These are phyloP conservation scores for Dactylellina leptospora DNA, from an alignment of 2,329 filamentous ascomycete species.

Conservation along the genomic window DNA sequence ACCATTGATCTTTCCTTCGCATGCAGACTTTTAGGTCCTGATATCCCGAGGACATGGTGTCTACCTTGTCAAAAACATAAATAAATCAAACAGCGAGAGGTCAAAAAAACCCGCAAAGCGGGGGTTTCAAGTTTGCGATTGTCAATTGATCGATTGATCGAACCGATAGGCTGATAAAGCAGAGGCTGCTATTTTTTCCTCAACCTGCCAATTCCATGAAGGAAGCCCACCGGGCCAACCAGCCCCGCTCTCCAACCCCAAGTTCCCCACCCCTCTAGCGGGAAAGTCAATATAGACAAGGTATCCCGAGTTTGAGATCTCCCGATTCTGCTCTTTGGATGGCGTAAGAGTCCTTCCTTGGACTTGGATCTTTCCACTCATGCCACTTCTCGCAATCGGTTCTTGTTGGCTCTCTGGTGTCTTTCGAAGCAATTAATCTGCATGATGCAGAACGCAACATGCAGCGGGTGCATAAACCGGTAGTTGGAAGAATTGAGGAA, in stretches of 20 bases:
- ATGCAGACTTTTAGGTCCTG: constrained; percentile 12
- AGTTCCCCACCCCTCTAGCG: constrained; percentile 26
- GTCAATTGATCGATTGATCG: constrained; percentile 38
- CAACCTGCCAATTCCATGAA: constrained; percentile 8
- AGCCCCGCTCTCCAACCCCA: constrained; percentile 22
- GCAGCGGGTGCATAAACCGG: constrained; percentile 36
- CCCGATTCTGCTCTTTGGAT: constrained; percentile 37
- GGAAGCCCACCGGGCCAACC: constrained; percentile 4
- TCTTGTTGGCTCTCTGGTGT: constrained; percentile 8
- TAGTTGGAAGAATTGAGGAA: constrained; percentile 37
- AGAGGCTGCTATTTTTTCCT: not conserved
- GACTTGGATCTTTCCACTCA: constrained; percentile 31
- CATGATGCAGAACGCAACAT: constrained; percentile 32
- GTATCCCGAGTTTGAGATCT: constrained; percentile 24
- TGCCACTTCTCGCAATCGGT: not conserved
- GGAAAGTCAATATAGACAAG: constrained; percentile 32
- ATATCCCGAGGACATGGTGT: constrained; percentile 13
- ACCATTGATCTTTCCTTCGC: constrained; percentile 21
- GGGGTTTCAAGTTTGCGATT: constrained; percentile 35
- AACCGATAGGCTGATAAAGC: constrained; percentile 38
- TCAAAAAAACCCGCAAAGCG: constrained; percentile 52
- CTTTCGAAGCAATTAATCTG: constrained; percentile 15
- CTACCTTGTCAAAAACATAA: not conserved
- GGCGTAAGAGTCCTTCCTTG: constrained; percentile 51
- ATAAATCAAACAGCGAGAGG: constrained; percentile 12